Base-by-base conservation (phyloP, 306 rosid genomes). In the Pterocarpus santalinus region DNA sequence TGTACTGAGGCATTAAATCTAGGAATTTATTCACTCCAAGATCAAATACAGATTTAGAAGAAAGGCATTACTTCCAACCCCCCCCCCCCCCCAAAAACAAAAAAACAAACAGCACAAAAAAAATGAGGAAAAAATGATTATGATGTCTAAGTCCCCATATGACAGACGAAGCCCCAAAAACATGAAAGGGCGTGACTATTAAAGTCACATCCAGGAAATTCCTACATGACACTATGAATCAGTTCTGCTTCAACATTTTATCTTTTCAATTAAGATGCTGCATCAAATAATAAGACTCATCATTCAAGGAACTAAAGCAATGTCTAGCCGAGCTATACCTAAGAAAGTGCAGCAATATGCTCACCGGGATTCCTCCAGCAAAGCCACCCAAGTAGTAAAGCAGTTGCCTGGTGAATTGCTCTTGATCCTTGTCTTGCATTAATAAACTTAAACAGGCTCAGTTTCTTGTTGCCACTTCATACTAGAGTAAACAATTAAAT, bases 311-410 rank as follows among this genome's bases (percentile, higher is more conserved):
- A 89, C 69, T 61, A 72, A 83, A 79, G 79, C 72, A 86, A 82
- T 88, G 87, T 83, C 86, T 83, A 88, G 83, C 89, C 81, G 95
- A 91, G 84, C 87, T 85, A 89, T 93, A 94, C 97, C 97, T 92
- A 92, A 84, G 82, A 91, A 92, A 92, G 80, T 86, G 95, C 89
- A 89, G 92, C 95, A 83, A 87, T 88, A 87, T 91, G 93, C 99
- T 93, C 99, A 95, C 98, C 99, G 98, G 93, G 89, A 95, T 95
- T 89, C 98, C 98, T 66, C 87, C 92, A 90, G 93, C 98, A 85
- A 95, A 95, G 89, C 66, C 96, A 80, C 94, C 91, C 84, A 95
- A 82, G 92, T 93, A 90, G 91, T 95, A 95, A 13, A 95, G 93
- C 49, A 95, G 89, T 76, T 95, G 98, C 88, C 81, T 95, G 5